phyloP scores from a whole-genome alignment of 768 basidiomycete genomes.

The Naganishia friedmannii region DNA sequence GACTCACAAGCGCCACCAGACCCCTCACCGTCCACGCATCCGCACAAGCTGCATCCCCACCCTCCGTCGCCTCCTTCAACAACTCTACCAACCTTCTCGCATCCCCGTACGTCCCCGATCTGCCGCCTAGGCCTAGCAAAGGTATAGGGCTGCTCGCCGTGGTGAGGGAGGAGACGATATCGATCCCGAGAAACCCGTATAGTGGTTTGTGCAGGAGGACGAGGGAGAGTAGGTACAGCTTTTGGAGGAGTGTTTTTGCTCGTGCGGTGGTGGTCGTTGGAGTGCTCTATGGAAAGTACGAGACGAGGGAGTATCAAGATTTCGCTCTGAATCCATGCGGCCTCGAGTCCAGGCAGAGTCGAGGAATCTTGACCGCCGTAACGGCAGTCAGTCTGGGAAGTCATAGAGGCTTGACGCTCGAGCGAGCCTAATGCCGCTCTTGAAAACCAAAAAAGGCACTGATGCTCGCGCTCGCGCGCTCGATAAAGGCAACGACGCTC shows the following conservation, averaged over 20 bases:
- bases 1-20: conserved; percentile 31
- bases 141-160: not conserved
- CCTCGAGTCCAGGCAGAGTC: too few species aligned
- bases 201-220: not conserved
- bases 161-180: conserved; percentile 3
- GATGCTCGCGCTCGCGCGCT: too few species aligned
- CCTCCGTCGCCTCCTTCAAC: conserved; percentile 40
- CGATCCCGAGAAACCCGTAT: conserved; percentile 13
- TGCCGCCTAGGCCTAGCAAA: too few species aligned
- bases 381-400: too few species aligned
- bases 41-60: conserved; percentile 40
- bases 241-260: not conserved
- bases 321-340: too few species aligned
- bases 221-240: conserved; percentile 3
- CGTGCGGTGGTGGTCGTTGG: not conserved
- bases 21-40: conserved; percentile 32
- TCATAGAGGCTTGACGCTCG: too few species aligned
- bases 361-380: too few species aligned
- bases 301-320: too few species aligned
- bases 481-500: too few species aligned
- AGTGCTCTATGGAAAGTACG: too few species aligned
- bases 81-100: conserved; percentile 28
- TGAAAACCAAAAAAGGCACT: too few species aligned
- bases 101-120: not conserved
- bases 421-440: too few species aligned